Conservation (phyloP, 805 yeast genomes). For the Naumovozyma baii region DNA sequence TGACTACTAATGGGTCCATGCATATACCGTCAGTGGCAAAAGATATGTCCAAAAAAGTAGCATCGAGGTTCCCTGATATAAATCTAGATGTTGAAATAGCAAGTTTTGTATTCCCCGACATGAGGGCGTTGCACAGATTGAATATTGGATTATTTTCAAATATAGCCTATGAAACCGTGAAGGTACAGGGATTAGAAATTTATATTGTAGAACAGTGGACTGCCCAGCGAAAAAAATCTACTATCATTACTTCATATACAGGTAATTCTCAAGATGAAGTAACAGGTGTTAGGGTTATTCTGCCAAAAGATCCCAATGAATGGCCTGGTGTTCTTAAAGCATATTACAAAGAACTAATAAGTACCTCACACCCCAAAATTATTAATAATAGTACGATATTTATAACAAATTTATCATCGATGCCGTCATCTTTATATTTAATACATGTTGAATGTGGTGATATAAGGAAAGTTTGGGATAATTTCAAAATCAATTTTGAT, state of each 20-base stretch:
- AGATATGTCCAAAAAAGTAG: not conserved
- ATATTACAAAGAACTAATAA: conserved; percentile 55
- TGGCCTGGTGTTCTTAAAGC: conserved; percentile 40
- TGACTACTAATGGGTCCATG: not conserved
- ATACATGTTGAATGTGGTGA: conserved; percentile 62
- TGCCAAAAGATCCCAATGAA: conserved; percentile 23
- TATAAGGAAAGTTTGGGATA: conserved; percentile 39
- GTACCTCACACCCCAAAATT: conserved; percentile 59
- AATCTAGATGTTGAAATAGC: conserved; percentile 1
- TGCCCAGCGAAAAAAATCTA: conserved; percentile 53
- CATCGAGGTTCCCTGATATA: not conserved
- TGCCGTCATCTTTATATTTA: conserved; percentile 66
- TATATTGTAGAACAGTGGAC: conserved; percentile 96
- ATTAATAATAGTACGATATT: conserved; percentile 54
- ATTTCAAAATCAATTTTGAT: conserved; percentile 66
- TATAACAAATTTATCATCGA: conserved; percentile 72
- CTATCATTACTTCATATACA: conserved; percentile 71
- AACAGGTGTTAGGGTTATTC: conserved; percentile 51
- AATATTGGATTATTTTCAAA: conserved; percentile 34
- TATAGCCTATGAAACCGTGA: conserved; percentile 37
- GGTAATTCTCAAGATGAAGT: conserved; percentile 67
- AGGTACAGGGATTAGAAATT: conserved; percentile 68
- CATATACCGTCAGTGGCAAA: not conserved
- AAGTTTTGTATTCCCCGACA: conserved; percentile 45
- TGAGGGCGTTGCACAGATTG: conserved; percentile 42